A percentile compares a stretch with the other conserved stretches of the same genome.
Evolutionary conservation across 257 asterid genomes (phyloP).

Genomic region (Gentiana dahurica): DNA sequence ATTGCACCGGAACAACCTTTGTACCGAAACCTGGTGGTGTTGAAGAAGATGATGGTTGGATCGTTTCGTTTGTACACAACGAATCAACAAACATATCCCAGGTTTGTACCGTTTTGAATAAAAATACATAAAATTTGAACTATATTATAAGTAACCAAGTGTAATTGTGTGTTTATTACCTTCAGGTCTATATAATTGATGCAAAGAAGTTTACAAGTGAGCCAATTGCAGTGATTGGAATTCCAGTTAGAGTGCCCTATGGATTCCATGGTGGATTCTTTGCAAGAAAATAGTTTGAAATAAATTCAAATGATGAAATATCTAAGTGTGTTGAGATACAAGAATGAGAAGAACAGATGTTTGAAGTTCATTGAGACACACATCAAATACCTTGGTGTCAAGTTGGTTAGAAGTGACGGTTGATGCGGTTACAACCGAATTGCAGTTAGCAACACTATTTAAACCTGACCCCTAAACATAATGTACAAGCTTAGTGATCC

Average conservation of each 20-base stretch:
- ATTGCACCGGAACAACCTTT: constrained; percentile 39
- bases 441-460: too few relatives aligned
- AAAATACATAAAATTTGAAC: too few relatives aligned
- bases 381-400: too few relatives aligned
- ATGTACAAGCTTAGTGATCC: too few relatives aligned
- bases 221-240: constrained; percentile 16
- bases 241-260: constrained; percentile 29
- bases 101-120: constrained; percentile 1
- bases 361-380: too few relatives aligned
- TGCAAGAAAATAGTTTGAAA: background rate
- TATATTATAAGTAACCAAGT: too few relatives aligned
- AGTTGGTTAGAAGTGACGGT: too few relatives aligned
- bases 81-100: constrained; percentile 34
- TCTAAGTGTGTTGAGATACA: too few relatives aligned
- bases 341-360: too few relatives aligned
- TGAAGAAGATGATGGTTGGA: constrained; percentile 54
- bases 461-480: too few relatives aligned
- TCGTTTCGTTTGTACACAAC: constrained; percentile 29
- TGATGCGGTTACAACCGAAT: too few relatives aligned
- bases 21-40: constrained; percentile 21
- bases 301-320: too few relatives aligned
- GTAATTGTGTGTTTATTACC: background rate
- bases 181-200: constrained; percentile 25
- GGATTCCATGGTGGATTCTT: constrained; percentile 31
- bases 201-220: constrained; percentile 20